These are phyloP conservation scores for Solanum hybrid DNA, from an alignment of 305 asterid species.

Conservation along the genomic window DNA sequence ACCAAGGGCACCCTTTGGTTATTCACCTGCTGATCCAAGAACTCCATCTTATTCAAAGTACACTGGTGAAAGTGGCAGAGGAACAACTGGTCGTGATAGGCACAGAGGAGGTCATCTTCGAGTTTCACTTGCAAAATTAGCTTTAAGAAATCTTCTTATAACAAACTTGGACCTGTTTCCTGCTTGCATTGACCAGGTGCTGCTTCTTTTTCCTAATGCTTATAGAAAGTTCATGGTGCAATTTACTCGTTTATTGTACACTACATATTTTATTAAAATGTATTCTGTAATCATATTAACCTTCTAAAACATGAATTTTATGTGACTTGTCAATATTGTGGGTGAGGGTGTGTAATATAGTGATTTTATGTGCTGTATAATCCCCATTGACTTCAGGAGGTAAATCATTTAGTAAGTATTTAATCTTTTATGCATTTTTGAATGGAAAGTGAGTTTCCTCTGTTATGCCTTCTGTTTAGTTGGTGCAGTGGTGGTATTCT, in stretches of 20 bases:
- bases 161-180: constrained; percentile 97
- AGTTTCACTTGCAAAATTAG: constrained; percentile 85
- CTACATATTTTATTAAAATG: neutral
- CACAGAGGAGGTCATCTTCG: constrained; percentile 96
- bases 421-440: neutral
- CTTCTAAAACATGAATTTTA: neutral
- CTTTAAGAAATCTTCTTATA: constrained; percentile 89
- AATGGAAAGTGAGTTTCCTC: neutral
- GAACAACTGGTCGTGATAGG: constrained; percentile 78
- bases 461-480: neutral
- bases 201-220: neutral
- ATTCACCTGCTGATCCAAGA: constrained; percentile 99
- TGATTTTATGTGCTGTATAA: neutral
- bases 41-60: constrained; percentile 89
- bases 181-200: constrained; percentile 95
- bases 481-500: neutral
- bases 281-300: neutral
- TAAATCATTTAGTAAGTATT: neutral
- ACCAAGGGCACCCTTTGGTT: constrained; percentile 94
- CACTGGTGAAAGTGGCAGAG: constrained; percentile 80
- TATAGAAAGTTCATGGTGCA: neutral
- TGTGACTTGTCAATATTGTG: neutral
- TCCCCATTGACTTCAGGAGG: neutral
- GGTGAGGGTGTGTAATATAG: neutral
- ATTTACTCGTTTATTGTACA: neutral